These are phyloP conservation scores for Saprolegnia diclina DNA, from an alignment of 352 stramenopile genomes.

Conservation along the genomic window DNA sequence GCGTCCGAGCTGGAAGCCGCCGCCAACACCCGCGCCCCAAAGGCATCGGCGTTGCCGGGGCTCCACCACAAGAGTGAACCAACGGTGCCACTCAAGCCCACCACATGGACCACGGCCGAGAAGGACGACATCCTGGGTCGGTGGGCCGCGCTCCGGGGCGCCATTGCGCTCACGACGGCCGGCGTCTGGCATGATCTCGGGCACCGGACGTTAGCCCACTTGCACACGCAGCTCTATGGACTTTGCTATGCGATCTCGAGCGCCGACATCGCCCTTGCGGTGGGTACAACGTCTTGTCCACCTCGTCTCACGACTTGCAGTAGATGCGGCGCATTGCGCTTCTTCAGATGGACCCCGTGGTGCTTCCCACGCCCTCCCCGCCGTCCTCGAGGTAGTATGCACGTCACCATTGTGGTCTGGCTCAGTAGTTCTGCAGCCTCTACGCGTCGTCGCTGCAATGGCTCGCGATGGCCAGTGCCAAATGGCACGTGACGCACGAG, in stretches of 20 bases:
- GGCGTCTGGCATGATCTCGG: slow-evolving; percentile 13
- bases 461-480: background rate
- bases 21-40: background rate
- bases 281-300: background rate
- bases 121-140: background rate
- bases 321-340: slow-evolving; percentile 10
- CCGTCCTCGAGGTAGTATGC: background rate
- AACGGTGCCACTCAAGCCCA: background rate
- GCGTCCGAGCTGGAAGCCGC: background rate
- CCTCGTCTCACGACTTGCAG: background rate
- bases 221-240: slow-evolving; percentile 3
- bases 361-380: background rate
- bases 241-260: background rate
- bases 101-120: background rate
- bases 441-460: background rate
- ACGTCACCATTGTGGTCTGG: background rate
- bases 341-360: background rate
- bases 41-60: too few species aligned
- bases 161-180: background rate
- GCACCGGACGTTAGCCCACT: background rate
- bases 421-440: background rate
- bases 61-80: background rate
- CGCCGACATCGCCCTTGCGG: background rate
- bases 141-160: background rate
- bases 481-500: background rate